Conservation (phyloP, 306 rosid species). For the Rosa multiflora region DNA sequence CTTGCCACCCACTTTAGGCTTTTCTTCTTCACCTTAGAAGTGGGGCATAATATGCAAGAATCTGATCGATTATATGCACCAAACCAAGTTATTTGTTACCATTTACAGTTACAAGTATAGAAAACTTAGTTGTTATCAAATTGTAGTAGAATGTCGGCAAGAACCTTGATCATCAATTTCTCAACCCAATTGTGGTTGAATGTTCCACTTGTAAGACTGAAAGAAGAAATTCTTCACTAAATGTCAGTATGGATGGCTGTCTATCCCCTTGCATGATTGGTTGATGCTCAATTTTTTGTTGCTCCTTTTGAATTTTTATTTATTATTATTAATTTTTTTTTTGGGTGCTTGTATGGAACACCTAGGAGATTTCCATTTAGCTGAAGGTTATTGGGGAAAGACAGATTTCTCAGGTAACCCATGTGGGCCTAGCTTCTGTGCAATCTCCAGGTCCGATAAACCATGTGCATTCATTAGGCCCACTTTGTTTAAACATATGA, state of each 20-base stretch:
- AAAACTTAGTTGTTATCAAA: constrained; percentile 25
- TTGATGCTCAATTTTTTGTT: not conserved
- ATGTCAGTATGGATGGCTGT: constrained; percentile 18
- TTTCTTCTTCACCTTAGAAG: constrained; percentile 11
- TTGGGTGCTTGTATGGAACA: not conserved
- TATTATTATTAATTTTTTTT: not conserved
- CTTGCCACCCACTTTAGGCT: not conserved
- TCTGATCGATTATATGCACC: constrained; percentile 14
- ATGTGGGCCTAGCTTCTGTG: not conserved
- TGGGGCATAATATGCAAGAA: constrained; percentile 17
- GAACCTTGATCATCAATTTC: constrained; percentile 19
- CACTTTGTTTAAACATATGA: no score
- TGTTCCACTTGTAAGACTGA: constrained; percentile 28
- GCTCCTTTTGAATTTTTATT: not conserved
- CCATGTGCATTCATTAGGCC: not conserved
- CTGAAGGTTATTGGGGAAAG: no score
- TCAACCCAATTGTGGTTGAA: constrained; percentile 5
- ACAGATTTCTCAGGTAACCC: no score
- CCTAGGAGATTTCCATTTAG: not conserved
- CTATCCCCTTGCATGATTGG: not conserved
- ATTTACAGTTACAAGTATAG: constrained; percentile 40
- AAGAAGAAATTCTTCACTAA: constrained; percentile 20
- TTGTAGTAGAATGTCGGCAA: constrained; percentile 14
- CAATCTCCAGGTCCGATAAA: not conserved
- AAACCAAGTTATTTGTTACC: constrained; percentile 24